Base-by-base conservation (phyloP, 208 protist species). In the Leishmania lainsoni region DNA sequence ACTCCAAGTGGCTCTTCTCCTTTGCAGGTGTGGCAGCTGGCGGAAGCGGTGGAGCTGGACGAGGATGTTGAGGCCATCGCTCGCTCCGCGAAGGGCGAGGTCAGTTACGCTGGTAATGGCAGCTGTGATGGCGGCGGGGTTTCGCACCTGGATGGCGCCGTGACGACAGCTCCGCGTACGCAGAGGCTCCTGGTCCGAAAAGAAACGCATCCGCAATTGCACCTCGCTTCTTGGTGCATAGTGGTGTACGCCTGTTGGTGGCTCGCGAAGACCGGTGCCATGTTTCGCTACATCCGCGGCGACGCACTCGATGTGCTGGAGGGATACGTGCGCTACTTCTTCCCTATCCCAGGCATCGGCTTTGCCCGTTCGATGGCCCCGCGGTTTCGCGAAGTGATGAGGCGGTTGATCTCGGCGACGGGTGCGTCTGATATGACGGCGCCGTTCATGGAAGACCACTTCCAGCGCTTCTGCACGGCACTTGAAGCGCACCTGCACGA, bases 181-280 rank as follows among this genome's bases (percentile, higher is more conserved):
- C 87, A 86, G 80, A 72, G 75, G 45, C 84, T 95, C 48, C 79
- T 92, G 16, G n/a, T 95, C 4, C 74, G 85, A 68, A 91, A 91
- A 58, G 71, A 75, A 29, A 95, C 89, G 3, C 93, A 98, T 80
- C 95, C 95, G 10, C 85, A 89, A 42, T 81, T 96, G 20, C 92
- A 97, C 76, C 80, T 96, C 29, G 89, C 86, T 51, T 86, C 75
- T 63, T 96, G 93, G 92, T 81, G 86, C 61, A 77, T 90, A 12
- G 86, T 96, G 22, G 76, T 97, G 39, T 98, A 96, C 83, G 52
- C 89, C 22, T 93, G 84, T 52, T 98, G 95, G 95, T 98, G 95
- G 93, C 84, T 98, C 2, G 74, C 85, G 9, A 94, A 93, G 73
- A 92, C 86, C 0, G 91, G 91, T 32, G 88, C 83, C 26, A 91